Evolutionary conservation across 371 early-diverging fungal genomes (phyloP).

Genomic region (Synchytrium microbalum): DNA sequence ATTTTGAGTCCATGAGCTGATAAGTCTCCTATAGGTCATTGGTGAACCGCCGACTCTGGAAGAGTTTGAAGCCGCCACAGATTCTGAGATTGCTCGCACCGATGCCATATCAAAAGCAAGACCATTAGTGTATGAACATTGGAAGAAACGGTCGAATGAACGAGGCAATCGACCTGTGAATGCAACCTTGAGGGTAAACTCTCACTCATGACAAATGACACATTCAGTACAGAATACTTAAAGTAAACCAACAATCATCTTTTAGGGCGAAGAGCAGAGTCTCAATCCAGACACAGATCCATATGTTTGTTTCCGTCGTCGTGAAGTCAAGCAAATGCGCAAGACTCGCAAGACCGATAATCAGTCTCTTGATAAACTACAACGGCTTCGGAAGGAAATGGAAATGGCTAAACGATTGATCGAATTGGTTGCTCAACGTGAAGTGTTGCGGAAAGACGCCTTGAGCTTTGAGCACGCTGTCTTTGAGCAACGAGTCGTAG

Average conservation of each 20-base stretch:
- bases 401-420: constrained; percentile 62
- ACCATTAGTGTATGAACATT: constrained; percentile 36
- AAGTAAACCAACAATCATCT: no score
- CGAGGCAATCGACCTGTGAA: constrained; percentile 45
- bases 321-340: constrained; percentile 80
- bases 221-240: no score
- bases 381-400: constrained; percentile 75
- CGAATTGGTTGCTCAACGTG: constrained; percentile 73
- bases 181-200: constrained; percentile 50
- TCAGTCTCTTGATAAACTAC: constrained; percentile 72
- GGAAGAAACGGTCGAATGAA: constrained; percentile 34
- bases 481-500: constrained; percentile 38
- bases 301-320: constrained; percentile 92
- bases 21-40: constrained; percentile 18
- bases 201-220: no score
- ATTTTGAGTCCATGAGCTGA: not conserved
- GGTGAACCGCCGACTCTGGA: constrained; percentile 24
- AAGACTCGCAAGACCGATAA: constrained; percentile 82
- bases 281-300: constrained; percentile 73
- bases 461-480: constrained; percentile 52
- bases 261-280: constrained; percentile 18
- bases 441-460: constrained; percentile 61
- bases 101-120: constrained; percentile 4
- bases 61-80: constrained; percentile 14
- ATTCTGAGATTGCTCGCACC: constrained; percentile 5